Conservation (phyloP, 257 asterid species). For the Rehmannia glutinosa region DNA sequence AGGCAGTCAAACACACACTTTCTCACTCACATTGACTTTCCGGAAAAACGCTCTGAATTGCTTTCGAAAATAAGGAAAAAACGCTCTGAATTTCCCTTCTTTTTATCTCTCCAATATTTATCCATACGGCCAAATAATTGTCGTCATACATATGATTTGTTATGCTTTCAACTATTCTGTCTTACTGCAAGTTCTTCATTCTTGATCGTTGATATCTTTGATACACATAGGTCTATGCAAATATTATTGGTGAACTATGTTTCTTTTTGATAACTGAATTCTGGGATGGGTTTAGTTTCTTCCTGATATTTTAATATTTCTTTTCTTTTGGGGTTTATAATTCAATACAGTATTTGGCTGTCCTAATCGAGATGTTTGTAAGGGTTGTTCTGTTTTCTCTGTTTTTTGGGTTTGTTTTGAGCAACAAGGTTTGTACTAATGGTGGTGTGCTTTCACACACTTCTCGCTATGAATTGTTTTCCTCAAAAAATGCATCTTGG, state of each 20-base stretch:
- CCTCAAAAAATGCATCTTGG: slow-evolving; percentile 48
- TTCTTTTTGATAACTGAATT: neutral
- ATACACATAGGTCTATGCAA: neutral
- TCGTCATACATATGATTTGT: neutral
- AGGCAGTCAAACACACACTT: no score
- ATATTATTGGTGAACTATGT: neutral
- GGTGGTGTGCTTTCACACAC: slow-evolving; percentile 58
- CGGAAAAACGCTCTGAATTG: no score
- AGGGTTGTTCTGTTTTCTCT: slow-evolving; percentile 31
- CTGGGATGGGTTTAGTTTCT: neutral
- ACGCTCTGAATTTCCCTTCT: no score
- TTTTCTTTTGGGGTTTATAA: no score
- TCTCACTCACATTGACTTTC: no score
- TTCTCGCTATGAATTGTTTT: slow-evolving; percentile 44
- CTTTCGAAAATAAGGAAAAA: no score
- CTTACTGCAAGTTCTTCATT: neutral
- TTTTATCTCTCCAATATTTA: no score
- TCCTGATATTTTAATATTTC: no score
- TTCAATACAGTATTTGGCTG: slow-evolving; percentile 17
- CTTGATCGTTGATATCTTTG: neutral
- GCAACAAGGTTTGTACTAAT: slow-evolving; percentile 70
- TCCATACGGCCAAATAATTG: no score
- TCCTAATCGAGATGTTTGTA: slow-evolving; percentile 22
- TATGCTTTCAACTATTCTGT: neutral
- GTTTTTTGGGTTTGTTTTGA: slow-evolving; percentile 34